Evolutionary conservation across 176 grass and related monocot species (phyloP).

Genomic region (Musa schizocarpa): DNA sequence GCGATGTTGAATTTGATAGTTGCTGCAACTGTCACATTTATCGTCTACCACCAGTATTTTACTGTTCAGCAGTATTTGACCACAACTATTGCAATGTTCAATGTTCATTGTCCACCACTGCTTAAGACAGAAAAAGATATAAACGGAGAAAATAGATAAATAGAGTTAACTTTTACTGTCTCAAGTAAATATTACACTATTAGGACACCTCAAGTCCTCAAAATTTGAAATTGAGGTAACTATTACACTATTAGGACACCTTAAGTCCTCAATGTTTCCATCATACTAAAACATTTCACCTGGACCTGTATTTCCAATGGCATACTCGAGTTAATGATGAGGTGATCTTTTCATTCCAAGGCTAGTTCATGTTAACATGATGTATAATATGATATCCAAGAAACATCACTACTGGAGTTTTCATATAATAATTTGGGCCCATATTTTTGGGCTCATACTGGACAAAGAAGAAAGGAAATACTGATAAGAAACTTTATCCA

Average conservation of each 20-base stretch:
- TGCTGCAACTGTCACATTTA: no score
- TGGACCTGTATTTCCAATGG: neutral
- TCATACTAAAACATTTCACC: neutral
- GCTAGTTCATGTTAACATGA: neutral
- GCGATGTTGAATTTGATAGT: no score
- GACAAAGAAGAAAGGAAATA: conserved; percentile 5
- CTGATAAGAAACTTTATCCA: conserved; percentile 14
- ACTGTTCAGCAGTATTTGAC: no score
- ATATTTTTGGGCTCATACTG: neutral
- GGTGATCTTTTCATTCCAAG: neutral
- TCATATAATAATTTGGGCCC: neutral
- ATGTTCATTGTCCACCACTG: no score
- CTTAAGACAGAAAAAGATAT: no score
- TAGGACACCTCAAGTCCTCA: neutral
- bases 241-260: neutral
- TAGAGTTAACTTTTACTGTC: no score
- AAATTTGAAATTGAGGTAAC: no score
- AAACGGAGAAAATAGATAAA: no score
- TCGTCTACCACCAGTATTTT: no score
- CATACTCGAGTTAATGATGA: neutral
- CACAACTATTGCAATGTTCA: no score
- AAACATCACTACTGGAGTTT: neutral
- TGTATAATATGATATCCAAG: neutral
- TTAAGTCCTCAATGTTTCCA: neutral
- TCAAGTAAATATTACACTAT: no score